Percentiles rank a stretch among this genome's conserved stretches.
phyloP scores from a whole-genome alignment of 768 basidiomycete species.

The Naganishia randhawae region DNA sequence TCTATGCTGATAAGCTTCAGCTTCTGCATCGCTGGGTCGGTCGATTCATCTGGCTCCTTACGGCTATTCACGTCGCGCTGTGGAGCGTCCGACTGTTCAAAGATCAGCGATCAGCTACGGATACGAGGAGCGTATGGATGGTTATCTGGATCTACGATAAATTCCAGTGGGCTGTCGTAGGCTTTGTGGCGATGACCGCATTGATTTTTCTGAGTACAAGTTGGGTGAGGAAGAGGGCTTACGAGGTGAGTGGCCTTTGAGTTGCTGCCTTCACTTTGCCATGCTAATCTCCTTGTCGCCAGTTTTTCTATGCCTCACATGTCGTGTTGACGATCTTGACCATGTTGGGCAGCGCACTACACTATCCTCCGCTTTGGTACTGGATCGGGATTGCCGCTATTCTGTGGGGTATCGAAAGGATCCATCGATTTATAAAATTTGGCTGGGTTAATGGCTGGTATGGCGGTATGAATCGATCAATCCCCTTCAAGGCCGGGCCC shows the following conservation, averaged over 20 bases:
- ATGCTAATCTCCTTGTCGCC: constrained; percentile 34
- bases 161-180: constrained; percentile 63
- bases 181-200: constrained; percentile 45
- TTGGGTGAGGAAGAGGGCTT: constrained; percentile 44
- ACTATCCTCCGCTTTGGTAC: constrained; percentile 64
- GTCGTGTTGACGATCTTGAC: constrained; percentile 63
- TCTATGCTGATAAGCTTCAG: constrained; percentile 72
- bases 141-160: constrained; percentile 61
- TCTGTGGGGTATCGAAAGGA: constrained; percentile 64
- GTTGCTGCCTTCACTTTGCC: neutral
- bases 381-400: constrained; percentile 66
- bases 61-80: constrained; percentile 60
- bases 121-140: constrained; percentile 50
- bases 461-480: constrained; percentile 37
- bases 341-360: constrained; percentile 61
- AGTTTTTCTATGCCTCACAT: constrained; percentile 66
- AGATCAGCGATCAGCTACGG: constrained; percentile 56
- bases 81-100: constrained; percentile 67
- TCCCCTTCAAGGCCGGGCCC: constrained; percentile 34
- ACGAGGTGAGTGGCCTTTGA: constrained; percentile 43
- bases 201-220: constrained; percentile 43
- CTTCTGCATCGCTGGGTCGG: constrained; percentile 70
- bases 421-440: constrained; percentile 60
- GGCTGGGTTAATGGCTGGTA: constrained; percentile 62
- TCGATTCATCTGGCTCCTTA: constrained; percentile 65